Evolutionary conservation across 805 yeast species (phyloP).

Genomic region (Teunomyces kruisii): DNA sequence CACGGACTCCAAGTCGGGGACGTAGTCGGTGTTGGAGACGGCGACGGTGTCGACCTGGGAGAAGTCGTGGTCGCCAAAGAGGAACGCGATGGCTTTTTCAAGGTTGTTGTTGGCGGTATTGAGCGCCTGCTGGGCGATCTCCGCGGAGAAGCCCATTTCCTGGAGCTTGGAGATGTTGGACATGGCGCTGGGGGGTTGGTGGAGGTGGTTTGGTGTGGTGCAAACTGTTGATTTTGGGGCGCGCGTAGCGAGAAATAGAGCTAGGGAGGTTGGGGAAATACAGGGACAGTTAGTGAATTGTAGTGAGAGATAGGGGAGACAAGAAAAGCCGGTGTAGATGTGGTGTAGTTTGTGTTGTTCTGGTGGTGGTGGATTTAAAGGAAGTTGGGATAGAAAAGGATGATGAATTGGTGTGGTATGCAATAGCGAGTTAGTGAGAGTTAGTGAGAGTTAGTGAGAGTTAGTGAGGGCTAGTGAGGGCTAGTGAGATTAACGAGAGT

Average conservation of each 20-base stretch:
- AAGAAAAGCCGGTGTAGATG: too few species aligned
- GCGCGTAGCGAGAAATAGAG: too few species aligned
- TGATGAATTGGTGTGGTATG: too few species aligned
- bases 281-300: too few species aligned
- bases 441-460: background rate
- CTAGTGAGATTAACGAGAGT: background rate
- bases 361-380: too few species aligned
- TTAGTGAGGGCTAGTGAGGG: too few species aligned
- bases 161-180: constrained; percentile 20
- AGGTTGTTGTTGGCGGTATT: constrained; percentile 27
- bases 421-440: background rate
- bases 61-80: constrained; percentile 30
- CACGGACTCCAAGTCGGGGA: constrained; percentile 23
- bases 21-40: constrained; percentile 28
- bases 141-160: constrained; percentile 42
- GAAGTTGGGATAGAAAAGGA: too few species aligned
- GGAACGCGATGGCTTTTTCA: constrained; percentile 32
- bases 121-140: constrained; percentile 40
- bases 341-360: too few species aligned
- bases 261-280: too few species aligned
- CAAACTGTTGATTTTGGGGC: too few species aligned
- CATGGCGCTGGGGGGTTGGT: constrained; percentile 2
- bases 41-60: constrained; percentile 19
- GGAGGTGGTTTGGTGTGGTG: background rate
- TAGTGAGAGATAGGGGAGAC: too few species aligned